A percentile compares a stretch with the other conserved stretches of the same genome.
Evolutionary conservation across 768 basidiomycete species (phyloP).

Genomic region (Mycena pura): DNA sequence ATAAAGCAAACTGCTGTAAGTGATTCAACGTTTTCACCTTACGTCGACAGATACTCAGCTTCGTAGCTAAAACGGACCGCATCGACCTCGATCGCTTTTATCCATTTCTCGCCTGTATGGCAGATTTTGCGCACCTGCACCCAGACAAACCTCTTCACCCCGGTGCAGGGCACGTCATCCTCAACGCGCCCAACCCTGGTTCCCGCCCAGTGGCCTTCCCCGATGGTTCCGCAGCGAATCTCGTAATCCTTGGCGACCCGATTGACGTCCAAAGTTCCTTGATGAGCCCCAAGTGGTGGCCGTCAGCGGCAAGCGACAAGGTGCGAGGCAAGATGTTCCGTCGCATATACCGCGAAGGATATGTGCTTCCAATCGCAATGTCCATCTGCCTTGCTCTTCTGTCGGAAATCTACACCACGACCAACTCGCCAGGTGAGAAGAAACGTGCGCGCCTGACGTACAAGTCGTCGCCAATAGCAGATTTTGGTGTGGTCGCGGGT

Average conservation of each 20-base stretch:
- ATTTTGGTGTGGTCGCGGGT: conserved; percentile 52
- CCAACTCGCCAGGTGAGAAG: conserved; percentile 26
- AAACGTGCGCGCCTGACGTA: conserved; percentile 45
- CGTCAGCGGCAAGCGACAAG: conserved; percentile 30
- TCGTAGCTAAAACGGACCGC: conserved; percentile 42
- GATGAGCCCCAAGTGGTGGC: conserved; percentile 41
- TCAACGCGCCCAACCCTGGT: conserved; percentile 25
- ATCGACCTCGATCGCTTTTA: conserved; percentile 41
- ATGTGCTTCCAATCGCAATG: conserved; percentile 40
- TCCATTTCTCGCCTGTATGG: conserved; percentile 35
- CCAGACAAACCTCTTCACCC: conserved; percentile 17
- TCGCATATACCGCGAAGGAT: conserved; percentile 42
- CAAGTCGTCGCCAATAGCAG: conserved; percentile 46
- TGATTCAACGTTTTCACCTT: neutral
- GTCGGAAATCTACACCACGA: conserved; percentile 49
- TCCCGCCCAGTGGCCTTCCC: conserved; percentile 9
- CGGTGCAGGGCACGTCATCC: conserved; percentile 24
- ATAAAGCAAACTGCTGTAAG: conserved; percentile 39
- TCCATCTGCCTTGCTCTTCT: conserved; percentile 43
- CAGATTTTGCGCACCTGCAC: conserved; percentile 25
- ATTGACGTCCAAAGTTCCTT: neutral
- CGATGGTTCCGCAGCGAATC: conserved; percentile 23
- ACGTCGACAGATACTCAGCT: neutral
- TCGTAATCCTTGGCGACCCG: conserved; percentile 23
- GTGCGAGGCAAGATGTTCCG: conserved; percentile 37